phyloP scores from a whole-genome alignment of 2,329 filamentous ascomycete species.

The Penicillium freii region DNA sequence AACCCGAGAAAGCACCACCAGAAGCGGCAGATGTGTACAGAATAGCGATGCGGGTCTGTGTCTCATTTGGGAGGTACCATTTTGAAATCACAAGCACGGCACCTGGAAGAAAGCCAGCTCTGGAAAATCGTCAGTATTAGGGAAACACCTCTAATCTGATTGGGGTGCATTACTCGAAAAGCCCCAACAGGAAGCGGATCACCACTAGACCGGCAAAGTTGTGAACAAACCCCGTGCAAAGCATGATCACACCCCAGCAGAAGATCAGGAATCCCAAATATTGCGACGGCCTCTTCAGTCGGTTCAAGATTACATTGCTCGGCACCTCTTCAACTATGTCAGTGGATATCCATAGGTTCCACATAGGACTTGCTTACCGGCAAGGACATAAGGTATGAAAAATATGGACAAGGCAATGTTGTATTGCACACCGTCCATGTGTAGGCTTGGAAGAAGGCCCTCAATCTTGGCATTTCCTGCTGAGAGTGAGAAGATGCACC shows the following conservation, averaged over 20 bases:
- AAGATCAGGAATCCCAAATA: slow-evolving; percentile 44
- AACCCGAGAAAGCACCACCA: slow-evolving; percentile 76
- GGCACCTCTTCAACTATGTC: slow-evolving; percentile 47
- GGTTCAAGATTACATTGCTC: slow-evolving; percentile 23
- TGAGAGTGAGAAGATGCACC: not conserved
- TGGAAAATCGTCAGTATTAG: not conserved
- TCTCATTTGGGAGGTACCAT: slow-evolving; percentile 75
- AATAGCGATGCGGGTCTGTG: slow-evolving; percentile 69
- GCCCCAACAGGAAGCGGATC: slow-evolving; percentile 15
- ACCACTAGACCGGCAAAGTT: slow-evolving; percentile 17
- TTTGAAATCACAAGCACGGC: slow-evolving; percentile 74
- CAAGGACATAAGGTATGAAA: slow-evolving; percentile 75
- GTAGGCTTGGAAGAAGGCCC: slow-evolving; percentile 55
- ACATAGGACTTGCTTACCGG: slow-evolving; percentile 66
- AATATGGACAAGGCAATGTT: slow-evolving; percentile 74
- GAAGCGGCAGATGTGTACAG: slow-evolving; percentile 78
- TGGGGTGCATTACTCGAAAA: slow-evolving; percentile 25
- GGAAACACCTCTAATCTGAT: not conserved
- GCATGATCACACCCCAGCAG: slow-evolving; percentile 21
- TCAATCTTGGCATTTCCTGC: slow-evolving; percentile 57
- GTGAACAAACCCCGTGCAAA: slow-evolving; percentile 18
- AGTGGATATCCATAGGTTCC: slow-evolving; percentile 69
- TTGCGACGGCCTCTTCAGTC: slow-evolving; percentile 40
- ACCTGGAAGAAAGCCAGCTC: slow-evolving; percentile 57
- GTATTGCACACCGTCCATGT: slow-evolving; percentile 63